A percentile compares a stretch with the other conserved stretches of the same genome.
phyloP scores from a whole-genome alignment of 306 rosid genomes.

The Adenanthera pavonina region DNA sequence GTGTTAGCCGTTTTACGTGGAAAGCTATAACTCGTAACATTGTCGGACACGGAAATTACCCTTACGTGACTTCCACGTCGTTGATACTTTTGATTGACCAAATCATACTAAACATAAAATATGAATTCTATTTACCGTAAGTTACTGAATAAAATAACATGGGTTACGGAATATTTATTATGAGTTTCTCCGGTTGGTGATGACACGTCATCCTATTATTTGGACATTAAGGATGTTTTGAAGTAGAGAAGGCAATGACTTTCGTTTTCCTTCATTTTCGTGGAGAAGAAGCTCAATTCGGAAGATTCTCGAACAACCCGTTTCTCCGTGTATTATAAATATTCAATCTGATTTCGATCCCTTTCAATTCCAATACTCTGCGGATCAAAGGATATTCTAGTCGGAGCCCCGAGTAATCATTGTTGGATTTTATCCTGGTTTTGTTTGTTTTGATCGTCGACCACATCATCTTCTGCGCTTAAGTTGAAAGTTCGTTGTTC shows the following conservation, averaged over 20 bases:
- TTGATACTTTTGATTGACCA: too few relatives aligned
- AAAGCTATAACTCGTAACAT: background rate
- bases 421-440: conserved; percentile 7
- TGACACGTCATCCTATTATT: background rate
- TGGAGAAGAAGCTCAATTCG: conserved; percentile 21
- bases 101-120: too few relatives aligned
- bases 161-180: too few relatives aligned
- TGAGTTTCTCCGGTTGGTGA: too few relatives aligned
- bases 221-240: background rate
- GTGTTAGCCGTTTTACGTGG: background rate
- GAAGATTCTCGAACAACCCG: conserved; percentile 49
- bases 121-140: too few relatives aligned
- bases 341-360: background rate
- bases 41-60: background rate
- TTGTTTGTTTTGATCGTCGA: conserved; percentile 27
- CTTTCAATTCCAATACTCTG: background rate
- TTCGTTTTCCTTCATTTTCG: conserved; percentile 33
- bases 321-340: conserved; percentile 24
- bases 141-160: too few relatives aligned
- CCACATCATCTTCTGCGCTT: conserved; percentile 4
- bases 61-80: too few relatives aligned
- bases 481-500: conserved; percentile 54
- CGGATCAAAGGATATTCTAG: conserved; percentile 17
- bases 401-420: conserved; percentile 38
- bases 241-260: background rate